Evolutionary conservation across 202 grass and related monocot genomes (phyloP), one percentile per base, ranked within the genome.

Genomic region (Zizania palustris): DNA sequence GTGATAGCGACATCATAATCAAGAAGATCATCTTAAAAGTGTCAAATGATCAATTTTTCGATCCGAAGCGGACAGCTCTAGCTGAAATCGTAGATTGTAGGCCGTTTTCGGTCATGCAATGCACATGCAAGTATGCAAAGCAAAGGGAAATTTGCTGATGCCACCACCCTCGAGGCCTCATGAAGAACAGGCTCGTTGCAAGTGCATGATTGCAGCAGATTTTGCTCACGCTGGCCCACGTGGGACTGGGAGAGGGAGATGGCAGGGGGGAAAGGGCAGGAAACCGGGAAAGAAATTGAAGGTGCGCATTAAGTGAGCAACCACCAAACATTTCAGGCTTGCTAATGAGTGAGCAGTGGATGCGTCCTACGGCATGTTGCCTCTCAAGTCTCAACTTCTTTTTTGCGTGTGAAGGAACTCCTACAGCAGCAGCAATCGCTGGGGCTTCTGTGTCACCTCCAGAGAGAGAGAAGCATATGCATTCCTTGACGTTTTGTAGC

Each of bases 321-420:
- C 57, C 34, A 71, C 77, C 44, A 1, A 70, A 49, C 13, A 9
- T 62, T 80, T 62, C 56, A n/a, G 33, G 54, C 77, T 71, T 36
- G 28, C 11, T 11, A 10, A 28, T n/a, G 33, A 80, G 34, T n/a
- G 56, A 20, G 57, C 9, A 37, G 43, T n/a, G 43, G 66, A 11
- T 38, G 12, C 3, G 37, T 48, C 65, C 54, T 28, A 64, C 4
- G 6, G 3, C 64, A 22, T 69, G 65, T 44, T 40, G 9, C 55
- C 5, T 71, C 65, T 6, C 8, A 16, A n/a, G 28, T 28, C 28
- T 28, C 1, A 28, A 28, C 28, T 28, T 28, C 28, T 28, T 28
- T 55, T 70, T 45, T 49, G 53, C 53, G 64, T 46, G 11, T 20
- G 6, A 20, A 2, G 50, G 13, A 58, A 21, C 43, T 68, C 43